A percentile compares a stretch with the other conserved stretches of the same genome.
phyloP scores from a whole-genome alignment of 1,284 basidiomycete species.

The Rhodotorula sp. region DNA sequence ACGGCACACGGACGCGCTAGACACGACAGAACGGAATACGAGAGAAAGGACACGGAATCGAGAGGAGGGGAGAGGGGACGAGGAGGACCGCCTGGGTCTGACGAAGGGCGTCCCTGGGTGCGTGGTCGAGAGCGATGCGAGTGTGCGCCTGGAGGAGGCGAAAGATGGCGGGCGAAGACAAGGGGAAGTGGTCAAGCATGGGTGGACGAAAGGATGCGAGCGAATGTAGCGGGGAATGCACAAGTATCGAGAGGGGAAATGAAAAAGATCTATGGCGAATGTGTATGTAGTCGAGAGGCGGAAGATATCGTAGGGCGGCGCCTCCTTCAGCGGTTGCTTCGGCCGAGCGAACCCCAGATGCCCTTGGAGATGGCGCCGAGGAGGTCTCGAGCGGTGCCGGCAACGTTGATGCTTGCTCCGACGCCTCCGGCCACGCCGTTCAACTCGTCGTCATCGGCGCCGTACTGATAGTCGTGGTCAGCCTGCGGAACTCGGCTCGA shows the following conservation, averaged over 20 bases:
- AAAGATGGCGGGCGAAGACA: too few species aligned
- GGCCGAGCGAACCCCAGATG: conserved; percentile 28
- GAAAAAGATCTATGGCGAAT: too few species aligned
- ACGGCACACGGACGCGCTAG: neutral
- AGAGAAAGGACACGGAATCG: neutral
- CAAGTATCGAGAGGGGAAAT: too few species aligned
- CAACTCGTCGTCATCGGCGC: neutral
- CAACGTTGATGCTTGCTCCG: conserved; percentile 39
- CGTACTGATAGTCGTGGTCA: too few species aligned
- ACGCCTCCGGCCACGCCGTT: conserved; percentile 8
- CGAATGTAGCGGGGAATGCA: too few species aligned
- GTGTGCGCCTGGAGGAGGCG: too few species aligned
- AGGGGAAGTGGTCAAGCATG: too few species aligned
- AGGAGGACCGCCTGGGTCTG: too few species aligned
- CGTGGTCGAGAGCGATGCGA: neutral
- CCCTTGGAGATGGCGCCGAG: conserved; percentile 40
- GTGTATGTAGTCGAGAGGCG: too few species aligned
- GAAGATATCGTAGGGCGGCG: neutral
- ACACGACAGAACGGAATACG: neutral
- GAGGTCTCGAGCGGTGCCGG: conserved; percentile 40
- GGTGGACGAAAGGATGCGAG: too few species aligned
- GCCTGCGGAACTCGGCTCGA: neutral
- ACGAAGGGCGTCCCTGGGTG: too few species aligned
- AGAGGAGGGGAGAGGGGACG: neutral
- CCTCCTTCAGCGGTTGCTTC: conserved; percentile 1